phyloP scores from a whole-genome alignment of 169 alveolate species.

The Plasmodium cynomolgi region DNA sequence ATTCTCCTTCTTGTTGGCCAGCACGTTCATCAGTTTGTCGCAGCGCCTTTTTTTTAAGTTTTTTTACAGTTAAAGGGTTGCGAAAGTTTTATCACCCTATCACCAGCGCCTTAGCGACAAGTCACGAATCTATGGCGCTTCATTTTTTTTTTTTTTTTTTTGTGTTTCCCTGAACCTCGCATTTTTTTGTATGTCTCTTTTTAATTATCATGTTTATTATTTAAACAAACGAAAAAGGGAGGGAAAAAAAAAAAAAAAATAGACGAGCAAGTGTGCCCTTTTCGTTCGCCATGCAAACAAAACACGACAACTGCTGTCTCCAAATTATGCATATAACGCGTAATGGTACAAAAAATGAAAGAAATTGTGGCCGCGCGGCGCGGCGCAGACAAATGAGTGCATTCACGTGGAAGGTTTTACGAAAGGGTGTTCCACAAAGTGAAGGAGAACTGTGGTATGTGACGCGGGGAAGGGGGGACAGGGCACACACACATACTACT shows the following conservation, averaged over 20 bases:
- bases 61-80: constrained; percentile 5
- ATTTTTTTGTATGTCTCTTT: not conserved
- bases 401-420: not conserved
- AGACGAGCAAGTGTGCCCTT: not conserved
- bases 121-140: not conserved
- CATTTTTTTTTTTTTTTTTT: not conserved
- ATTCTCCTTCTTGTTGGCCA: constrained; percentile 49
- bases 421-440: not conserved
- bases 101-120: not conserved
- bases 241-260: not conserved
- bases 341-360: not conserved
- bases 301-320: not conserved
- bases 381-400: not conserved
- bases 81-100: not conserved
- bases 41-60: constrained; percentile 30
- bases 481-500: not conserved
- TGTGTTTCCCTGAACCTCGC: not conserved
- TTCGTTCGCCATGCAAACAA: not conserved
- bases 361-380: not conserved
- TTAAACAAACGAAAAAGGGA: not conserved
- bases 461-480: not conserved
- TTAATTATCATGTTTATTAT: not conserved
- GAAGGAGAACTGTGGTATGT: not conserved
- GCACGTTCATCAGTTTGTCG: constrained; percentile 30
- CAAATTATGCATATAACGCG: not conserved